Base-by-base conservation (phyloP, 257 asterid genomes). In the Avicennia marina region DNA sequence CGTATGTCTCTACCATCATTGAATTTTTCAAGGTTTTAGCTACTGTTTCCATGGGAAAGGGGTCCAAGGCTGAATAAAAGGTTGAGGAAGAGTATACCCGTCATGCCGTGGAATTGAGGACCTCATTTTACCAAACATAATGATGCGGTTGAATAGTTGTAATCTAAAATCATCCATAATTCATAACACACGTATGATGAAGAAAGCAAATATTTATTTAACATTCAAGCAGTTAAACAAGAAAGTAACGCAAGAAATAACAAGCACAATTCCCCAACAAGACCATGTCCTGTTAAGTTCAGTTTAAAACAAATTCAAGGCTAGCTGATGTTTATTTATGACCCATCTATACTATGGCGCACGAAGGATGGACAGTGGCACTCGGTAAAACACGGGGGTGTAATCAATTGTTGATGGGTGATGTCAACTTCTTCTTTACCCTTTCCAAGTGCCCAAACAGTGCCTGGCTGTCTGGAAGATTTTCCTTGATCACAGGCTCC, bases 401-500 rank as follows among this genome's bases (percentile, higher is more conserved):
- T 45, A 40, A 25, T 15, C 1, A 54, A 15, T 44, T 13, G 41
- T 33, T 53, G 50, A n/a, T 4, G 16, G 40, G 52, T 7, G 64
- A 65, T 26, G 63, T 17, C 1, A 64, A 48, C 10, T 25, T 58
- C 52, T 61, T 48, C 55, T 7, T 75, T 0, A 36, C 4, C 54
- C 58, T 43, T 65, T 42, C 25, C 21, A 42, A 56, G 34, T 62
- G 65, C 12, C 54, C 72, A 61, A 66, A 31, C 70, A 69, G 27
- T 25, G 31, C 53, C 2, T 32, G 2, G 15, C 39, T 32, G 38
- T 78, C 69, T 1, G 70, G 71, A 53, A 58, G 67, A 44, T 61
- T 67, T 26, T 70, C 77, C 50, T 66, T 66, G 51, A 70, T 62
- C 26, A 49, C 53, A 25, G 70, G 58, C 17, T 70, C 57, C 34